phyloP scores from a whole-genome alignment of 208 protist genomes.

The Wallacemonas sp. region DNA sequence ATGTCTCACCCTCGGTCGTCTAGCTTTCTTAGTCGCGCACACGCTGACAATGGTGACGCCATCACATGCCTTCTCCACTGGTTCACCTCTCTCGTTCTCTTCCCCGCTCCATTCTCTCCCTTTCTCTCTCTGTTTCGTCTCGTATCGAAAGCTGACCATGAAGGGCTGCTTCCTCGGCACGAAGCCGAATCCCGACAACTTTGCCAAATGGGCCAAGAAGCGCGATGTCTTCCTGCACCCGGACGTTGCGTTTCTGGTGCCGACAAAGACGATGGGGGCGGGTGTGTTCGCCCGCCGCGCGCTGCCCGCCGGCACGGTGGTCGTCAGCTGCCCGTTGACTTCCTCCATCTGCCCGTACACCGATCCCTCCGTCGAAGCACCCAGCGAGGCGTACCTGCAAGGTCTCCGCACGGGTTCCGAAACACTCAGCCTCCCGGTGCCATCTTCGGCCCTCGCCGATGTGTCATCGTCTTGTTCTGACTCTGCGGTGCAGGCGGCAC shows the following conservation, averaged over 20 bases:
- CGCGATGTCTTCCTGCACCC: slow-evolving; percentile 79
- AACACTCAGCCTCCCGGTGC: not conserved
- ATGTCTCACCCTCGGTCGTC: too few relatives aligned
- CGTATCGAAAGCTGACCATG: not conserved
- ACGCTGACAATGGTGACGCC: too few relatives aligned
- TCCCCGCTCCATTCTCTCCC: not conserved
- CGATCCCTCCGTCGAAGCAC: slow-evolving; percentile 28
- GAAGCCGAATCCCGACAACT: slow-evolving; percentile 50
- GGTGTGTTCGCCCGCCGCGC: slow-evolving; percentile 68
- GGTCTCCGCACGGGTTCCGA: slow-evolving; percentile 4
- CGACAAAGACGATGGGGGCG: slow-evolving; percentile 81
- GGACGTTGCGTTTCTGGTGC: slow-evolving; percentile 81
- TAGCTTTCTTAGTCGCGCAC: too few relatives aligned
- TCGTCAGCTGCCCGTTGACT: slow-evolving; percentile 71
- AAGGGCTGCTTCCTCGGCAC: slow-evolving; percentile 32
- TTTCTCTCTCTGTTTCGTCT: slow-evolving; percentile 8
- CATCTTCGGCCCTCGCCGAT: not conserved
- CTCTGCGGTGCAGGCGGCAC: not conserved
- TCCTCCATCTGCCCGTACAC: slow-evolving; percentile 72
- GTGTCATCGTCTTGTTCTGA: slow-evolving; percentile 11
- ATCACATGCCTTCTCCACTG: too few relatives aligned
- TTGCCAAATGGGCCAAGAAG: slow-evolving; percentile 73
- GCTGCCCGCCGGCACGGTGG: slow-evolving; percentile 48
- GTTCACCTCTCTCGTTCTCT: not conserved
- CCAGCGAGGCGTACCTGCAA: slow-evolving; percentile 39